These are phyloP conservation scores for Boletus sp. DNA, from an alignment of 768 basidiomycete genomes.

Conservation along the genomic window DNA sequence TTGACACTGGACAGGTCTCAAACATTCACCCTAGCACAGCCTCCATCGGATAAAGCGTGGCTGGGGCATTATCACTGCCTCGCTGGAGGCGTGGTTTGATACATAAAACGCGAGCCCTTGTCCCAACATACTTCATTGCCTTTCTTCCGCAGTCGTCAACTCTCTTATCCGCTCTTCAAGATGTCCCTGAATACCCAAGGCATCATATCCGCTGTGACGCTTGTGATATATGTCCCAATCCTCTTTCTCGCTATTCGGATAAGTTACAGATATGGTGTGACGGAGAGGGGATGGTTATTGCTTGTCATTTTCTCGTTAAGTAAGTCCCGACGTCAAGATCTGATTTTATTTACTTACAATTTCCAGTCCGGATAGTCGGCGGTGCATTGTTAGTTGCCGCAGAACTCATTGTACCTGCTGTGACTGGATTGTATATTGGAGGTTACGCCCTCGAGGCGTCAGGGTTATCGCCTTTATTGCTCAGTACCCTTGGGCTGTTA, in stretches of 20 bases:
- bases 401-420: constrained; percentile 39
- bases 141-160: background rate
- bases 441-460: constrained; percentile 44
- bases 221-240: constrained; percentile 60
- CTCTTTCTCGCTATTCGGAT: constrained; percentile 43
- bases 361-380: constrained; percentile 53
- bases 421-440: constrained; percentile 47
- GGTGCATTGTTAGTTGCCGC: constrained; percentile 56
- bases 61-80: constrained; percentile 19
- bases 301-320: constrained; percentile 58
- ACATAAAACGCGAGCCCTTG: constrained; percentile 18
- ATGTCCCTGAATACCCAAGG: constrained; percentile 41
- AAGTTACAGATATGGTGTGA: constrained; percentile 51
- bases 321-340: constrained; percentile 29
- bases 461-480: constrained; percentile 39
- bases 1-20: background rate
- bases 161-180: constrained; percentile 1
- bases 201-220: constrained; percentile 55
- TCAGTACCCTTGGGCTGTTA: constrained; percentile 37
- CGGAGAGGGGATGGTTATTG: constrained; percentile 66
- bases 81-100: background rate
- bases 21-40: constrained; percentile 7
- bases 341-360: constrained; percentile 2
- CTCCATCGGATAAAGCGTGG: constrained; percentile 5
- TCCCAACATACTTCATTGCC: background rate